phyloP scores from a whole-genome alignment of 2,329 filamentous ascomycete genomes.

The Teratosphaeria viscida region DNA sequence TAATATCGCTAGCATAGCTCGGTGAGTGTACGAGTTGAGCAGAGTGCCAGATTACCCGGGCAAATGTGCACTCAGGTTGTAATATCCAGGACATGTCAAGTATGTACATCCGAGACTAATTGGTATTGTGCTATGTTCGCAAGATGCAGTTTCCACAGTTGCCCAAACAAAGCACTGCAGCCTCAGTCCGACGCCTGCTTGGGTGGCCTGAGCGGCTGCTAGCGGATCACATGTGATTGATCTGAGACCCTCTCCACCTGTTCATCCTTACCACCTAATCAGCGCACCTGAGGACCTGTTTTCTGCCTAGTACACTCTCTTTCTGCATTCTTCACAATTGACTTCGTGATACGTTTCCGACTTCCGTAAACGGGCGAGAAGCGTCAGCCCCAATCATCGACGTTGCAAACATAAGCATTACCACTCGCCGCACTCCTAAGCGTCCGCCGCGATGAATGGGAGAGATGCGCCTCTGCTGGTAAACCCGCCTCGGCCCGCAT shows the following conservation, averaged over 20 bases:
- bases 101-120: neutral
- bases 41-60: neutral
- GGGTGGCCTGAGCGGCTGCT: neutral
- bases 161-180: neutral
- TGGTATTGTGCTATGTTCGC: neutral
- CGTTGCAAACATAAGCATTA: neutral
- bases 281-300: neutral
- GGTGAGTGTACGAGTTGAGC: neutral
- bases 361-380: neutral
- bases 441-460: neutral
- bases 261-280: neutral
- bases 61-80: neutral
- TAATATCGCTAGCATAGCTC: neutral
- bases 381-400: neutral
- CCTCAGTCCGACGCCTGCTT: neutral
- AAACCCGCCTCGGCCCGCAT: conserved; percentile 39
- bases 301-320: neutral
- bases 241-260: neutral
- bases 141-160: neutral
- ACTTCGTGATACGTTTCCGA: neutral
- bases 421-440: neutral
- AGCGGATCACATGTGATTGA: neutral
- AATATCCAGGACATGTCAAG: neutral
- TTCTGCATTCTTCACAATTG: neutral
- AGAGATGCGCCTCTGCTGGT: conserved; percentile 42